Evolutionary conservation across 148 eudicot genomes (phyloP).

Genomic region (Chenopodium quinoa): DNA sequence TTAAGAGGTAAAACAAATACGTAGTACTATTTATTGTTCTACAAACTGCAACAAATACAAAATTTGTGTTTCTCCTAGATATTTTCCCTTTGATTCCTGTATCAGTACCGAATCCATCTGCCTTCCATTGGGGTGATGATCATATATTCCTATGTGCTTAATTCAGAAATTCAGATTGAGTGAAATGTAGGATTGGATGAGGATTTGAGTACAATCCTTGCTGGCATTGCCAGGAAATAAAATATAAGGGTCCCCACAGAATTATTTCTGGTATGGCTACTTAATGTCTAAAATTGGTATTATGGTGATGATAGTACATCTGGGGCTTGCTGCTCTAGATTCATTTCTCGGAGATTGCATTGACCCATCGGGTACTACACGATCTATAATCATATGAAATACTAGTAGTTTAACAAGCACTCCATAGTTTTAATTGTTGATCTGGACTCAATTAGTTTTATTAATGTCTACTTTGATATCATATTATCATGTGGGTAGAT

Average conservation of each 20-base stretch:
- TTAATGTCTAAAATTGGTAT: neutral
- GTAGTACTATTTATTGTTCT: too few relatives aligned
- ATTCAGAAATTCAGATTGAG: neutral
- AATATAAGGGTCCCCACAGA: neutral
- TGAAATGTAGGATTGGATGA: neutral
- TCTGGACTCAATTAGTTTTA: too few relatives aligned
- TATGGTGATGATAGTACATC: neutral
- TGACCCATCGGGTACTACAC: neutral
- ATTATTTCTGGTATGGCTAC: neutral
- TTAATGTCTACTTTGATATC: neutral
- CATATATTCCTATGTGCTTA: neutral
- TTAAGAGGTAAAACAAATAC: too few relatives aligned
- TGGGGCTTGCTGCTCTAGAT: neutral
- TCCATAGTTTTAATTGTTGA: too few relatives aligned
- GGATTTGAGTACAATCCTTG: neutral
- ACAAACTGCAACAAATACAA: neutral
- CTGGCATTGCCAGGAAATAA: neutral
- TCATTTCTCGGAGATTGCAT: neutral
- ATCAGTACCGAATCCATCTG: neutral
- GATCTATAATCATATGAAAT: too few relatives aligned
- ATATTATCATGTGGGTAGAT: neutral
- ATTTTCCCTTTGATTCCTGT: neutral
- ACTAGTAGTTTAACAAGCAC: too few relatives aligned
- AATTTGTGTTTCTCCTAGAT: neutral
- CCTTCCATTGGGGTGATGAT: neutral